These are phyloP conservation scores for Mollisiaceae sp. DNA, from an alignment of 2,329 filamentous ascomycete species.

Conservation along the genomic window DNA sequence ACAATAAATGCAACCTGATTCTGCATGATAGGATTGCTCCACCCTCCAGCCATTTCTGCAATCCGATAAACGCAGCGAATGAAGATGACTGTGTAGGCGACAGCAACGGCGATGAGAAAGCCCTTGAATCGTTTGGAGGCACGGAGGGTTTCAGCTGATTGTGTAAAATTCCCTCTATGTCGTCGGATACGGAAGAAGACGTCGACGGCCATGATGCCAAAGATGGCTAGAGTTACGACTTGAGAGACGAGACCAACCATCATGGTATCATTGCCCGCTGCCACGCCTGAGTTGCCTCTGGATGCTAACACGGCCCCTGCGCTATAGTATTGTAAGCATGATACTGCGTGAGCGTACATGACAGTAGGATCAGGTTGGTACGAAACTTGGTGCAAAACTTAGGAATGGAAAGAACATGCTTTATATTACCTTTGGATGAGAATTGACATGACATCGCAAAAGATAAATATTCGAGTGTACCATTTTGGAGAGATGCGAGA, in stretches of 20 bases:
- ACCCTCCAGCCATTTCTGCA: conserved; percentile 66
- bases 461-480: conserved; percentile 18
- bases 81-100: conserved; percentile 3
- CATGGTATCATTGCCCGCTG: conserved; percentile 8
- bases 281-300: neutral
- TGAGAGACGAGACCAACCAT: conserved; percentile 14
- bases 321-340: neutral
- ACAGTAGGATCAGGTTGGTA: too few relatives aligned
- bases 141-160: neutral
- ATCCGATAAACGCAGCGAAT: conserved; percentile 39
- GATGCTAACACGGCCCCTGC: conserved; percentile 10
- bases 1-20: conserved; percentile 63
- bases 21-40: conserved; percentile 67
- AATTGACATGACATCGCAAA: conserved; percentile 12
- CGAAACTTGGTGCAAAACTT: too few relatives aligned
- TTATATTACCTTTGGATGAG: conserved; percentile 15
- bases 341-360: neutral
- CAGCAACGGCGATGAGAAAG: neutral
- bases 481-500: conserved; percentile 14
- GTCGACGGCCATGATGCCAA: conserved; percentile 9
- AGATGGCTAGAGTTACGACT: conserved; percentile 15
- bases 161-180: conserved; percentile 1
- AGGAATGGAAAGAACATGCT: neutral
- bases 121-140: conserved; percentile 9
- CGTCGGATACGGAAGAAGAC: conserved; percentile 7